These are phyloP conservation scores for Dichotomocladium elegans DNA, from an alignment of 371 early-diverging fungal species.

Conservation along the genomic window DNA sequence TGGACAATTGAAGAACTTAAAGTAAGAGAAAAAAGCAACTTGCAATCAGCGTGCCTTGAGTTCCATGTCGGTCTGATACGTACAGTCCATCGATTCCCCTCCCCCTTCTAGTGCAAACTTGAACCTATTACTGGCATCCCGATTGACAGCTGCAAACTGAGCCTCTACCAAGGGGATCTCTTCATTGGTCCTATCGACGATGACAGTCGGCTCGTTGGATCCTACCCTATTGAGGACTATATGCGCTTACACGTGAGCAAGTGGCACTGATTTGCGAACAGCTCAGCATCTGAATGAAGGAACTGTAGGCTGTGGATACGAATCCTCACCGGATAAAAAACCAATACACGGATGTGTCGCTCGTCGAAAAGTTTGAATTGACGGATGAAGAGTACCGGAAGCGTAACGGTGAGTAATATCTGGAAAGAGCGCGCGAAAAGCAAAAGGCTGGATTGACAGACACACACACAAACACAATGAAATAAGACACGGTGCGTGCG, in stretches of 20 bases:
- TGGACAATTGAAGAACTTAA: constrained; percentile 69
- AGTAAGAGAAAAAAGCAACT: constrained; percentile 31
- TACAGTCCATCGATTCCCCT: no score
- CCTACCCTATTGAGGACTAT: constrained; percentile 81
- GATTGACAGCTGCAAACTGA: constrained; percentile 59
- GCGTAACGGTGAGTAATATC: constrained; percentile 60
- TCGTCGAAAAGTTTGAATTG: constrained; percentile 91
- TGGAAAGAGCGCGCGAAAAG: neutral
- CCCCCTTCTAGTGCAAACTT: constrained; percentile 57
- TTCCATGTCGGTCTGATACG: neutral
- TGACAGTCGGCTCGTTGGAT: constrained; percentile 76
- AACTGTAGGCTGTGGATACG: constrained; percentile 57
- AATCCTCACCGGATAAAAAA: constrained; percentile 67
- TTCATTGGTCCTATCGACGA: constrained; percentile 63
- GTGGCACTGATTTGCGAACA: neutral
- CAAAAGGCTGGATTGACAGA: neutral
- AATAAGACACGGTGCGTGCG: constrained; percentile 87
- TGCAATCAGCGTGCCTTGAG: neutral
- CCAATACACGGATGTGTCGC: constrained; percentile 81
- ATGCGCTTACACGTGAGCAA: constrained; percentile 61
- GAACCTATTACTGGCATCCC: constrained; percentile 94
- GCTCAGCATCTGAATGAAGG: neutral
- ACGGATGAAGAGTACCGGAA: constrained; percentile 83
- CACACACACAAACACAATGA: no score
- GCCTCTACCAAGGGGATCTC: constrained; percentile 56